phyloP scores from a whole-genome alignment of 257 asterid genomes.

The Solanum verrucosum region DNA sequence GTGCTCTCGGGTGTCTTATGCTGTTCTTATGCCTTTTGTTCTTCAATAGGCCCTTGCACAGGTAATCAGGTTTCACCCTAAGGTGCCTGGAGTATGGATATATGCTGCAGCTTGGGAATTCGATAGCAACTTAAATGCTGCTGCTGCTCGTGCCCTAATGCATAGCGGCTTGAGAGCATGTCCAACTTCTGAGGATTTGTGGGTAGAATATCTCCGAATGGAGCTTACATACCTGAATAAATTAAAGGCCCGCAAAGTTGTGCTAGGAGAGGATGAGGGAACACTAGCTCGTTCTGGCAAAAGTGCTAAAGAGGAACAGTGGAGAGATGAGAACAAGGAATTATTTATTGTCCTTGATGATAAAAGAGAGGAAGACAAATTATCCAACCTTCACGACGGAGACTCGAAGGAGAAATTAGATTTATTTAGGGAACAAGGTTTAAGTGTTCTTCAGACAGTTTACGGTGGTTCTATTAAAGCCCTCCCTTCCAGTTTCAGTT shows the following conservation, averaged over 20 bases:
- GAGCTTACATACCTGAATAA: constrained; percentile 88
- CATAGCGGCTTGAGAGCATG: constrained; percentile 91
- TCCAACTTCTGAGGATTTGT: constrained; percentile 76
- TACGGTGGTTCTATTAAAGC: constrained; percentile 65
- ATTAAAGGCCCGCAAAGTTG: constrained; percentile 75
- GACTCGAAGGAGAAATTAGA: constrained; percentile 46
- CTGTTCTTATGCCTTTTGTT: not conserved
- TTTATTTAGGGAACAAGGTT: constrained; percentile 50
- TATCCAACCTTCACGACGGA: constrained; percentile 25
- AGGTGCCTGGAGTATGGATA: constrained; percentile 87
- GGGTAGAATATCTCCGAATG: constrained; percentile 96
- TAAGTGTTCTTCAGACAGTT: constrained; percentile 48
- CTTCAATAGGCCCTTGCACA: constrained; percentile 64
- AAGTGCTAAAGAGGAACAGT: constrained; percentile 45
- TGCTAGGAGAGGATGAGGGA: constrained; percentile 62
- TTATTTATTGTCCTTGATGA: constrained; percentile 57
- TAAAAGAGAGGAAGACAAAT: constrained; percentile 28
- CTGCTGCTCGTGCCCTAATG: constrained; percentile 89
- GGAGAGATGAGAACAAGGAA: constrained; percentile 70
- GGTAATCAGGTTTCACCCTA: constrained; percentile 81
- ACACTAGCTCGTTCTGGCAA: constrained; percentile 14
- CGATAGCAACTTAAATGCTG: constrained; percentile 71
- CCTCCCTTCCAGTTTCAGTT: constrained; percentile 57
- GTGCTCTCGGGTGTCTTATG: not conserved
- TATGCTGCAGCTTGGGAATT: constrained; percentile 99